Evolutionary conservation across 495 filamentous ascomycete species (phyloP).

Genomic region (Xeromyces bisporus): DNA sequence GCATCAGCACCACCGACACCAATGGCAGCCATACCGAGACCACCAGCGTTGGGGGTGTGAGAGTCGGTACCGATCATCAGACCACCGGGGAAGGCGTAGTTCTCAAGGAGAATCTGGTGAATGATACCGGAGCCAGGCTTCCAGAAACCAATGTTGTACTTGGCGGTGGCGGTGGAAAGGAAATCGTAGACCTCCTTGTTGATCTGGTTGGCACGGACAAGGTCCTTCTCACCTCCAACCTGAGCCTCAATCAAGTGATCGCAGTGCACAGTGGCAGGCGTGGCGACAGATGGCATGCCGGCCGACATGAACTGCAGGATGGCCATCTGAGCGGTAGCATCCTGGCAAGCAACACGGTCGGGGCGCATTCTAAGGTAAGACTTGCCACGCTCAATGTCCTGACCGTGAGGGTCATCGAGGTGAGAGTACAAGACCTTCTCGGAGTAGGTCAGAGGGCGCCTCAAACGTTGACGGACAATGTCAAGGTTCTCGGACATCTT

Average conservation of each 20-base stretch:
- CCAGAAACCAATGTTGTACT: slow-evolving; percentile 99
- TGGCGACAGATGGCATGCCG: slow-evolving; percentile 85
- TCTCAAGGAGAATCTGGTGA: slow-evolving; percentile 96
- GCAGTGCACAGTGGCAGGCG: slow-evolving; percentile 94
- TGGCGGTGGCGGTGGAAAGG: slow-evolving; percentile 82
- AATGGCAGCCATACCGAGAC: slow-evolving; percentile 89
- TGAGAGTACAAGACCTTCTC: slow-evolving; percentile 99
- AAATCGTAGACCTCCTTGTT: slow-evolving; percentile 99
- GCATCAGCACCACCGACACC: slow-evolving; percentile 98
- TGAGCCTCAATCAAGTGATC: slow-evolving; percentile 99
- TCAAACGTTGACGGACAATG: slow-evolving; percentile 73
- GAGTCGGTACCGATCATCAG: slow-evolving; percentile 97
- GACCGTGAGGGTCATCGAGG: slow-evolving; percentile 88
- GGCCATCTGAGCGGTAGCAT: slow-evolving; percentile 99
- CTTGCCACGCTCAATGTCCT: slow-evolving; percentile 87
- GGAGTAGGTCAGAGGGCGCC: slow-evolving; percentile 83
- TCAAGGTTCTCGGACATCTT: slow-evolving; percentile 97
- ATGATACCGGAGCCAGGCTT: slow-evolving; percentile 97
- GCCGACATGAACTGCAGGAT: slow-evolving; percentile 99
- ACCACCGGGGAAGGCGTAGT: slow-evolving; percentile 97
- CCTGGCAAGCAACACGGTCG: slow-evolving; percentile 97
- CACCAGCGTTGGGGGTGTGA: slow-evolving; percentile 95
- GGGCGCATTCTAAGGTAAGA: slow-evolving; percentile 94
- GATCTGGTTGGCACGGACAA: slow-evolving; percentile 75
- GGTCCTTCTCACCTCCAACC: slow-evolving; percentile 84